Base-by-base conservation (phyloP, 1,284 basidiomycete species). In the Malassezia dermatis region DNA sequence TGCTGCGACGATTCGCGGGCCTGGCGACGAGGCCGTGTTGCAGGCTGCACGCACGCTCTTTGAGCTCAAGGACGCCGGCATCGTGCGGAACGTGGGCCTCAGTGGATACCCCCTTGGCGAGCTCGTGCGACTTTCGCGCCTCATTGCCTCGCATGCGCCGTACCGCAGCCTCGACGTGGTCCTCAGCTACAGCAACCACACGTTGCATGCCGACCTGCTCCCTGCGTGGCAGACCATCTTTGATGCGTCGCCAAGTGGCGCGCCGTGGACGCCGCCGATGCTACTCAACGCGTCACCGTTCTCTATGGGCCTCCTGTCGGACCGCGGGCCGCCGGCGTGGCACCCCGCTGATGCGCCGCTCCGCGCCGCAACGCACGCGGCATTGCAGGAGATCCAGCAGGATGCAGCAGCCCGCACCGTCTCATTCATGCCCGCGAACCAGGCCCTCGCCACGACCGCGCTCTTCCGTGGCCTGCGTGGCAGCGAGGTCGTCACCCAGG, bases 81-180 rank as follows among this genome's bases (percentile, higher is more conserved):
- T 86, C 31, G 78, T 96, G 64, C 81, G 78, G 66, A 78, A 83
- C 37, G 83, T 96, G 57, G 93, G 93, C 2, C 86, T 98, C 61
- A 84, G 85, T 59, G 88, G 89, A 0, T 94, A 86, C 69, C 89
- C 90, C 0, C 80, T 96, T n/a, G 86, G 89, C 2, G 84, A 85
- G 1, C 80, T 96, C 12, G 80, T 98, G 8, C 84, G 93, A 8
- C 77, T 95, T 15, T 82, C 87, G 15, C 79, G 88, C 17, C 79
- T 96, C 44, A 81, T 88, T 24, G 68, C 67, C 3, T 64, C 60
- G 31, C 58, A 53, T 3, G 58, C 61, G 8, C 64, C 66, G 8
- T 67, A 59, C 42, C 58, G 69, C 2, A 61, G 67, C 82, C 53
- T 71, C 28, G 69, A 75, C 48, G 59, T 65, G 48, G 57, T 74